Evolutionary conservation across 2,329 filamentous ascomycete genomes (phyloP), one percentile per base, ranked within the genome.

Genomic region (Chlorencoelia australis): DNA sequence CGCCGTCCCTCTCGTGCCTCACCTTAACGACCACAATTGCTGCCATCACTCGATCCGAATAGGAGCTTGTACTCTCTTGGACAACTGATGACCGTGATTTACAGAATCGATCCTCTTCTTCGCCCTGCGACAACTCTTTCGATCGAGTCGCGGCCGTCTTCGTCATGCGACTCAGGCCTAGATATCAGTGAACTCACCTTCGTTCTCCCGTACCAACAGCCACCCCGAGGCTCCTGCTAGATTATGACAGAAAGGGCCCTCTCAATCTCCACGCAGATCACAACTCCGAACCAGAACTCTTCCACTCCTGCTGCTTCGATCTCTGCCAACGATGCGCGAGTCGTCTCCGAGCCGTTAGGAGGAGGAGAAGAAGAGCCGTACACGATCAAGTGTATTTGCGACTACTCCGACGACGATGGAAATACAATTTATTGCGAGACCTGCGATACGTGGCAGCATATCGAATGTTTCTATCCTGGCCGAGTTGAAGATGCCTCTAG

Each of bases 381-480:
- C 61, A 93, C 85, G 41, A 95, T 96, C 67, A 94, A 93, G 69
- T 98, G 91, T 73, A 94, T 96, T 52, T 98, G 91, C 65, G 79
- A 79, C 59, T 95, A 82, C 62, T 68, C 77, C 59, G 87, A 94
- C 66, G 91, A 98, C 69, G 91, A 98, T 68, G 91, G 91, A 62
- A 89, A 85, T 62, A 98, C 91, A 42, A 93, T 98, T 44, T 86
- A 88, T 62, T 98, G 91, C 69, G 91, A 96, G 59, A 75, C 71
- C 41, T 98, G 91, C 69, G 84, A 94, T 58, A 91, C 87, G 33
- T 98, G 91, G 91, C 91, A 98, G 63, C 91, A 98, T 62, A 94
- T 94, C 53, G 80, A 87, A 58, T 98, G 91, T 64, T 96, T 94
- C 64, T 96, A 96, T 59, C 75, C 75, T 15, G 60, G 74, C 46